Evolutionary conservation across 768 basidiomycete species (phyloP).

Genomic region (Xerocomellus dryophilus): DNA sequence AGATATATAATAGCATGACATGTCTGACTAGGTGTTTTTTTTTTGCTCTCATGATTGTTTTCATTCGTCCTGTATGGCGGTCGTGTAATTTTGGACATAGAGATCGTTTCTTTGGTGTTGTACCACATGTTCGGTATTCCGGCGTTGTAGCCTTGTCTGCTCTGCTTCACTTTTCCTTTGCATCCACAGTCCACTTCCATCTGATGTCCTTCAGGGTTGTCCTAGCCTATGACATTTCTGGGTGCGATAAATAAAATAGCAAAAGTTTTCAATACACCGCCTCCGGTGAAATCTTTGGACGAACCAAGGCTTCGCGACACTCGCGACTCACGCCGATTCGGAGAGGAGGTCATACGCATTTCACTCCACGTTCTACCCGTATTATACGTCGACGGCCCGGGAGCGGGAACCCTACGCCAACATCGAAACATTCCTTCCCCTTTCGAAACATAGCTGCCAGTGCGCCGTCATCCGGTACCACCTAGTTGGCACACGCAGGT

Average conservation of each 20-base stretch:
- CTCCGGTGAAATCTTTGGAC: not conserved
- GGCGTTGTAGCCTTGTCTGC: not conserved
- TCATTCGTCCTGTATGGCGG: not conserved
- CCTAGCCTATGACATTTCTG: no score
- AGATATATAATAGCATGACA: conserved; percentile 16
- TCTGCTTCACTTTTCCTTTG: not conserved
- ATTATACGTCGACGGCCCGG: no score
- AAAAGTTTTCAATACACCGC: no score
- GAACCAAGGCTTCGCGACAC: not conserved
- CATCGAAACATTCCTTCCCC: no score
- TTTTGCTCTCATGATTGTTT: not conserved
- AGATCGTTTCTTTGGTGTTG: not conserved
- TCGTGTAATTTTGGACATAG: not conserved
- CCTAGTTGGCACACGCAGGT: no score
- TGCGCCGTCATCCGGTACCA: no score
- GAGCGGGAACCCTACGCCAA: no score
- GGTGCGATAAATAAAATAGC: not conserved
- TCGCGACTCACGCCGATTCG: no score
- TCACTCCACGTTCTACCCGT: no score
- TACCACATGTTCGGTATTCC: not conserved
- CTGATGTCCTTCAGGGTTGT: not conserved
- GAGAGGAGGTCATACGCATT: no score
- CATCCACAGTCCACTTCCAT: not conserved
- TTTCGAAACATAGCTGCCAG: no score
- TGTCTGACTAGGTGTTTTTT: not conserved